These are phyloP conservation scores for Apiospora aurea DNA, from an alignment of 2,329 filamentous ascomycete species.

Conservation along the genomic window DNA sequence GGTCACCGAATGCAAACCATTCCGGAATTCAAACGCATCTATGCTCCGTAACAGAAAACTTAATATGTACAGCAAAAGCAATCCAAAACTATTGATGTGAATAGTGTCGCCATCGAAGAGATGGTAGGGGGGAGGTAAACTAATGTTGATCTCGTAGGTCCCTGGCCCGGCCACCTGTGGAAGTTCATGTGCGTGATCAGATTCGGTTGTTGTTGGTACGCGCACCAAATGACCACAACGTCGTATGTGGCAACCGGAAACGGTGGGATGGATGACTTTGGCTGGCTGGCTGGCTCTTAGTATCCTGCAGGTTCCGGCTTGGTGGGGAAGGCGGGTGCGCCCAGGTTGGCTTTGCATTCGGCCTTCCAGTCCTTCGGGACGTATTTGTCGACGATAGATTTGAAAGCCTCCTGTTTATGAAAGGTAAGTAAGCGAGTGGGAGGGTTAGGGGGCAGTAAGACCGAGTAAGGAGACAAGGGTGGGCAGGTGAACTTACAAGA, in stretches of 20 bases:
- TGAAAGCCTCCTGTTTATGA: slow-evolving; percentile 77
- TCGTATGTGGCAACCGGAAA: background rate
- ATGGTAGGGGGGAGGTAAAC: background rate
- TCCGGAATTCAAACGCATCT: background rate
- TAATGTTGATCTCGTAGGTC: too few relatives aligned
- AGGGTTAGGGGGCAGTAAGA: background rate
- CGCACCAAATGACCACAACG: background rate
- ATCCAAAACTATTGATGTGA: background rate
- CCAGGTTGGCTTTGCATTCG: slow-evolving; percentile 56
- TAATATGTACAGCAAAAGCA: background rate
- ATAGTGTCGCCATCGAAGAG: background rate
- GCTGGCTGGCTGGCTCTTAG: background rate
- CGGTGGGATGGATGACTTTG: too few relatives aligned
- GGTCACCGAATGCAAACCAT: background rate
- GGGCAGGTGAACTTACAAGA: slow-evolving; percentile 65
- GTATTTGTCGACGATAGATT: slow-evolving; percentile 88
- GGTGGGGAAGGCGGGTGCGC: slow-evolving; percentile 52
- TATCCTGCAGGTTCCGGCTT: slow-evolving; percentile 62
- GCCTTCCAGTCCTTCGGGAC: slow-evolving; percentile 80
- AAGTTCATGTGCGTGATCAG: too few relatives aligned
- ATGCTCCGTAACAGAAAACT: background rate
- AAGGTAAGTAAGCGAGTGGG: background rate
- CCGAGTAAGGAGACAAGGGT: background rate
- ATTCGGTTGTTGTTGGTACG: too few relatives aligned
- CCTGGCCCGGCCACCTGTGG: too few relatives aligned